phyloP scores from a whole-genome alignment of 345 rosid genomes.

The Hypericum perforatum region DNA sequence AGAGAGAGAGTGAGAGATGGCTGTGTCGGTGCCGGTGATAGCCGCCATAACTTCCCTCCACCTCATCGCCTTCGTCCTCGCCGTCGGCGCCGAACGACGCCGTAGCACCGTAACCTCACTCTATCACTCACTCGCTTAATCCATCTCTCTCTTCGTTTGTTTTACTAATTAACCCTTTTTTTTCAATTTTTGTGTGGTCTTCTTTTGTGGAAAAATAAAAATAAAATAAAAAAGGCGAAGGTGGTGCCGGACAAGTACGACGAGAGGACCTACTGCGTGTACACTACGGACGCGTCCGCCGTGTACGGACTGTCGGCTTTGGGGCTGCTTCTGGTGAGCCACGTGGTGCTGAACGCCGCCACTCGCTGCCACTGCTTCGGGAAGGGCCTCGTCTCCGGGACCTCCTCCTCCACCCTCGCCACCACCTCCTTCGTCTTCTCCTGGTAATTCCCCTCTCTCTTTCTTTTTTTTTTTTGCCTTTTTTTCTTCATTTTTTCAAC shows the following conservation, averaged over 20 bases:
- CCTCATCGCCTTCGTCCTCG: conserved; percentile 82
- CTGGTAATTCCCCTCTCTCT: no score
- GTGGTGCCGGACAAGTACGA: conserved; percentile 67
- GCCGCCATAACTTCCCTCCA: conserved; percentile 54
- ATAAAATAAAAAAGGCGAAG: conserved; percentile 34
- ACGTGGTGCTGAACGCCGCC: conserved; percentile 54
- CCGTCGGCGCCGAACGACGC: conserved; percentile 93
- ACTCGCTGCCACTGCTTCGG: conserved; percentile 88
- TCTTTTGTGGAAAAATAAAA: not conserved
- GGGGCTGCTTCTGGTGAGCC: conserved; percentile 65
- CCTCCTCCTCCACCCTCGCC: conserved; percentile 47
- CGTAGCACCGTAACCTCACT: conserved; percentile 56
- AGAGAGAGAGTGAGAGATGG: conserved; percentile 31
- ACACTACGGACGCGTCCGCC: conserved; percentile 70
- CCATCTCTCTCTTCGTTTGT: not conserved
- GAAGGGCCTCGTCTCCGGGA: conserved; percentile 60
- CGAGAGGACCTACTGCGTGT: conserved; percentile 57
- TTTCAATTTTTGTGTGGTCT: not conserved
- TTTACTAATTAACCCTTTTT: not conserved
- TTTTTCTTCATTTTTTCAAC: no score
- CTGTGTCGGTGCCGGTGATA: conserved; percentile 50
- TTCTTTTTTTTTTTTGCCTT: no score
- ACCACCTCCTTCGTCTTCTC: conserved; percentile 74
- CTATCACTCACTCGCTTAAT: conserved; percentile 2
- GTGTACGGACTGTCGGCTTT: conserved; percentile 79